phyloP scores from a whole-genome alignment of 148 eudicot genomes.

The Tetragonia tetragonoides region DNA sequence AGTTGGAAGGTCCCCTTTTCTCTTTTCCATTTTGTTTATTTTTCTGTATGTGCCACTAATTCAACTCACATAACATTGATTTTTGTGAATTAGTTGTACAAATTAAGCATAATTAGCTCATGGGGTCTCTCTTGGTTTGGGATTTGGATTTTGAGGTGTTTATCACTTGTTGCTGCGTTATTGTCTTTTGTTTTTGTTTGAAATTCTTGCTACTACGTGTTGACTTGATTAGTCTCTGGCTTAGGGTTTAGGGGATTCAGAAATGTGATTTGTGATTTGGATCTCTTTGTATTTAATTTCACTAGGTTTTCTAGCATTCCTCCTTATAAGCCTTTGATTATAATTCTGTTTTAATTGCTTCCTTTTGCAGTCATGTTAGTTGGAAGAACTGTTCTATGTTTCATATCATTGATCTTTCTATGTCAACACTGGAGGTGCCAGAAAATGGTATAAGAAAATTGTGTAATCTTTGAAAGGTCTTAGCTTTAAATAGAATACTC shows the following conservation, averaged over 20 bases:
- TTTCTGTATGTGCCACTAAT: background rate
- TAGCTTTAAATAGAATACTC: background rate
- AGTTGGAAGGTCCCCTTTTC: slow-evolving; percentile 34
- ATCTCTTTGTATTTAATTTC: background rate
- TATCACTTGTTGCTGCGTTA: background rate
- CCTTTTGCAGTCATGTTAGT: background rate
- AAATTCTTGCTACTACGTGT: background rate
- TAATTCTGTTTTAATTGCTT: background rate
- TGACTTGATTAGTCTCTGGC: background rate
- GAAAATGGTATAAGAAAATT: too few relatives aligned
- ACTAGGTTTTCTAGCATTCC: background rate
- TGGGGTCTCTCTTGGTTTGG: background rate
- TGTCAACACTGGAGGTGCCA: background rate
- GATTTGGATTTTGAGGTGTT: background rate
- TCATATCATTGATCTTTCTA: background rate
- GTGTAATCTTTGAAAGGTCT: background rate
- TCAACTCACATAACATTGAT: background rate
- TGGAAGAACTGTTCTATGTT: background rate
- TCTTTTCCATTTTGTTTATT: background rate
- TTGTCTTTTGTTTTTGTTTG: background rate
- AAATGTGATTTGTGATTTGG: background rate
- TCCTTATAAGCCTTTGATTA: background rate
- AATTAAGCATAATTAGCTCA: background rate
- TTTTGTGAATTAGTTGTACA: background rate
- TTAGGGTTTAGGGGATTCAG: slow-evolving; percentile 20